Evolutionary conservation across 139 green algal genomes (phyloP), one percentile per base, ranked within the genome.

Genomic region (Picochlorum sp.): DNA sequence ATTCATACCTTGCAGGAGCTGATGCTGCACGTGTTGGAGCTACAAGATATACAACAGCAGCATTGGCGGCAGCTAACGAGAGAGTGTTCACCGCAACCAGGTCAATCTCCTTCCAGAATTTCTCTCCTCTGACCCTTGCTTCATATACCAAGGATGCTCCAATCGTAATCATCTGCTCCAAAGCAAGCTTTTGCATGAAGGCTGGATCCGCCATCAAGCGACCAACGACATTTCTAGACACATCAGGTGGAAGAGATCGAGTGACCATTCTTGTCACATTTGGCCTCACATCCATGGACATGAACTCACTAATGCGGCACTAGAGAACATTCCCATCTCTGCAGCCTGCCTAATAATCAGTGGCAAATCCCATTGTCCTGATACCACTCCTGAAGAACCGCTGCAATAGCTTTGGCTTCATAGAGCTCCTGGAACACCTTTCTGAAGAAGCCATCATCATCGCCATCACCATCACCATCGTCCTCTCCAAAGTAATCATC

Each of bases 181-280:
- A 73, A 3, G 75, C 59, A 61, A 97, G 61, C 84, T 98, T 98
- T 45, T 93, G 87, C 37, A 92, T 76, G 64, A 98, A 98, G 1
- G 84, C 91, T 0, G 93, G 92, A 76, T 98, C 93, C 9, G 88
- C 93, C 90, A 98, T 97, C 7, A 96, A 65, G 45, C 92, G 81
- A 45, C 93, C 93, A 44, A 98, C 85, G 65, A 98, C 90, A 41
- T 85, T 85, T 10, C 90, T 81, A 0, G 86, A 85, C 23, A 85
- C 84, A 65, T 69, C 49, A 11, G 82, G 70, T n/a, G 89, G 85
- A 41, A 96, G 69, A 28, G 51, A 65, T 44, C 92, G 79, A n/a
- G 86, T 88, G 11, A 98, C 83, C 9, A 73, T 72, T 41, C 93
- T 81, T 6, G 86, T 86, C 4, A 96, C 51, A 64, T 78, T 91